phyloP scores from a whole-genome alignment of 148 eudicot species.

The Diospyros kaki region DNA sequence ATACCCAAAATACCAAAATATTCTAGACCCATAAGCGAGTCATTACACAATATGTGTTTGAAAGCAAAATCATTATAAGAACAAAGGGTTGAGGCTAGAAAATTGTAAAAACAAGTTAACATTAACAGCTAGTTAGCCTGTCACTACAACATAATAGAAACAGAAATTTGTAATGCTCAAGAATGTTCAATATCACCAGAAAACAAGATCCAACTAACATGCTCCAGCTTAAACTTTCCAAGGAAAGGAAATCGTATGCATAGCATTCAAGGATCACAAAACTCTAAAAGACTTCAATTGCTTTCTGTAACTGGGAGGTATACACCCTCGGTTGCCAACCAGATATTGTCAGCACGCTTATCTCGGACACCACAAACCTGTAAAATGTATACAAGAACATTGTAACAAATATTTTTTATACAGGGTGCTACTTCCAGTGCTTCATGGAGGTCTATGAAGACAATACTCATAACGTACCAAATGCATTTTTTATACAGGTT shows the following conservation, averaged over 20 bases:
- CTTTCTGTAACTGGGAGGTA: constrained; percentile 52
- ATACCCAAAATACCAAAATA: no score
- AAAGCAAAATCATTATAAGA: background rate
- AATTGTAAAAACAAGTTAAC: background rate
- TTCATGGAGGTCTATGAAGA: no score
- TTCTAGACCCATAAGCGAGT: no score
- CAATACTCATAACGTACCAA: background rate
- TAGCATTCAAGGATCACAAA: background rate
- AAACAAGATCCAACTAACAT: background rate
- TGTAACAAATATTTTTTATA: background rate
- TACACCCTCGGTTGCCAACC: constrained; percentile 80
- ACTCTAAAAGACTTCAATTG: constrained; percentile 33
- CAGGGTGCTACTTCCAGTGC: background rate
- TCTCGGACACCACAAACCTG: constrained; percentile 75
- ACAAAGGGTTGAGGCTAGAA: background rate
- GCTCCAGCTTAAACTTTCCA: no score
- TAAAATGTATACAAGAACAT: background rate
- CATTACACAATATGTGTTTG: background rate
- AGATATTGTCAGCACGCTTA: constrained; percentile 57
- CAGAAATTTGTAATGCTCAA: constrained; percentile 4
- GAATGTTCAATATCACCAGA: background rate
- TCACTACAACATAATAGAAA: background rate
- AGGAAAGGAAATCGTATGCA: background rate
- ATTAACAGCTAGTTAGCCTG: constrained; percentile 1
- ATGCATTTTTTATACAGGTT: background rate